Evolutionary conservation across 257 asterid genomes (phyloP).

Genomic region (Avicennia marina): DNA sequence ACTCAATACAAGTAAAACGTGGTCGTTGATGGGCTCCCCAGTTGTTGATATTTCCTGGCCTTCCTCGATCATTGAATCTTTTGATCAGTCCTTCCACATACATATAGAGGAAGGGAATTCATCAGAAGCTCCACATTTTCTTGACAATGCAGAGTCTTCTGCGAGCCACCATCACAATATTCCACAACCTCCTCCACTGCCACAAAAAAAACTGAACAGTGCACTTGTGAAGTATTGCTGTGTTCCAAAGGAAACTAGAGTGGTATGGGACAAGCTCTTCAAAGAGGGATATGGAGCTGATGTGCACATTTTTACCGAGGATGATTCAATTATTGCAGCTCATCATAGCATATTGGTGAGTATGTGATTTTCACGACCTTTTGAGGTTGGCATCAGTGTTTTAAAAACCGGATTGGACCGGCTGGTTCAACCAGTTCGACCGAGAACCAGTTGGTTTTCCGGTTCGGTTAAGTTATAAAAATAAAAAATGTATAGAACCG

Average conservation of each 20-base stretch:
- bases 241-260: conserved; percentile 61
- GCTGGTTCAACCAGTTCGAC: too few species aligned
- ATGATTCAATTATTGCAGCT: conserved; percentile 50
- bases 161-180: conserved; percentile 22
- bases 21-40: conserved; percentile 41
- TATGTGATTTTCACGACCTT: conserved; percentile 22
- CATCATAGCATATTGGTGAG: conserved; percentile 70
- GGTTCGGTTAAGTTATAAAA: too few species aligned
- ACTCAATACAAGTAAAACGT: neutral
- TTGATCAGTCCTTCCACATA: conserved; percentile 47
- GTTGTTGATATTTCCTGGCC: conserved; percentile 49
- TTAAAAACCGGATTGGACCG: too few species aligned
- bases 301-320: conserved; percentile 44
- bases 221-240: conserved; percentile 27
- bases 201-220: conserved; percentile 23
- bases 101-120: conserved; percentile 51
- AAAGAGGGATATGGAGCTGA: conserved; percentile 67
- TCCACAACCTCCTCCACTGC: conserved; percentile 70
- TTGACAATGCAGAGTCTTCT: conserved; percentile 20
- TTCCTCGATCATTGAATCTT: conserved; percentile 39
- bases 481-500: too few species aligned
- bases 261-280: conserved; percentile 74
- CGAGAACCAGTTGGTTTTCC: too few species aligned
- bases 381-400: neutral
- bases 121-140: conserved; percentile 16